Base-by-base conservation (phyloP, 768 basidiomycete species). In the Agaricus subrufescens region DNA sequence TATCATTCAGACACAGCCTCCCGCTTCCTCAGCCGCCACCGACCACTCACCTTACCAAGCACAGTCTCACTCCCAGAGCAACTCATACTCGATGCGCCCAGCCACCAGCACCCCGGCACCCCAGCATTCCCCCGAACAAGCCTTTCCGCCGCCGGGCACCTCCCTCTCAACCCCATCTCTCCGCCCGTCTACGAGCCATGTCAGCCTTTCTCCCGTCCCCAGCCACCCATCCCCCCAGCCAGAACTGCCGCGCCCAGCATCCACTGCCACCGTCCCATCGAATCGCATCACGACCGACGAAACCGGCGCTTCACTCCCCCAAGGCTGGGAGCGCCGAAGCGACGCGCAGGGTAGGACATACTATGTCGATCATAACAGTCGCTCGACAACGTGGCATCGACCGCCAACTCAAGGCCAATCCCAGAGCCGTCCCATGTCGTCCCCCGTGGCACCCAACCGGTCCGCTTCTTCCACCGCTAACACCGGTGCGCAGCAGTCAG, bases 281-380 rank as follows among this genome's bases (percentile, higher is more conserved):
- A 58, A 60, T 40, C 75, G 76, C 11, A 62, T 77, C 59, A 52
- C 70, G 14, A 75, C 80, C 60, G 83, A 87, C 52, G 86, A 88
- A 61, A 75, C 81, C 46, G 80, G 82, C 19, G 76, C 78, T 14
- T 79, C 83, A 19, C 74, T 95, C 34, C 91, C 92, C 0, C 67
- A 74, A 25, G 90, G 91, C 4, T 95, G 91, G 91, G 93, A 95
- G 67, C 80, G 90, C 58, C 83, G 93, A 30, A 73, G 78, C 46
- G 92, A 94, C 66, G 75, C 77, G 23, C 81, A 85, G 54, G 85
- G 85, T 3, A 74, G 93, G 55, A 70, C 82, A 25, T 95, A 95
- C 70, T 94, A 89, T 66, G 91, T 95, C 57, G 93, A 96, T 68
- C 94, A 95, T 67, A 87, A 81, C 62, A 82, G 84, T 4, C 83